phyloP scores from a whole-genome alignment of 202 grass and related monocot species.

The Dendrocalamus latiflorus region DNA sequence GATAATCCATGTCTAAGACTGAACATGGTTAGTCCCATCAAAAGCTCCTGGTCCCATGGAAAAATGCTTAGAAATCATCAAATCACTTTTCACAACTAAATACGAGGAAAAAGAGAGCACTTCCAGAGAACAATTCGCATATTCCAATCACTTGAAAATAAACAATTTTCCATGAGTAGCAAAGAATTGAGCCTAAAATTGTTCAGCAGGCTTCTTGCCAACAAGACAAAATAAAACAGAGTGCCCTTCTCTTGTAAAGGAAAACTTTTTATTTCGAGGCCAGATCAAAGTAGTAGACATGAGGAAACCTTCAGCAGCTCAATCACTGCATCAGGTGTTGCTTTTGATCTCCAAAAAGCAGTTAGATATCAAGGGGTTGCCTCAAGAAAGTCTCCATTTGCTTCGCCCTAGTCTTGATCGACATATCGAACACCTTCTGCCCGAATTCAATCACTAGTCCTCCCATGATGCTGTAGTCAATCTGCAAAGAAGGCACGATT shows the following conservation, averaged over 20 bases:
- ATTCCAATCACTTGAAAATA: not conserved
- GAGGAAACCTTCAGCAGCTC: slow-evolving; percentile 15
- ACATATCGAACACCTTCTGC: no score
- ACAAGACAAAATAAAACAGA: slow-evolving; percentile 34
- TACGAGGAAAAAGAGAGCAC: not conserved
- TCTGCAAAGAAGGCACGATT: no score
- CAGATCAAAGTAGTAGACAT: slow-evolving; percentile 37
- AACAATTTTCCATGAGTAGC: slow-evolving; percentile 18
- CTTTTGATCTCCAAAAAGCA: not conserved
- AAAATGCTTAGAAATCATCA: no score
- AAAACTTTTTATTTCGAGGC: slow-evolving; percentile 48
- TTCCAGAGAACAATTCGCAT: not conserved
- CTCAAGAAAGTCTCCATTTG: no score
- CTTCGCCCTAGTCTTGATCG: no score
- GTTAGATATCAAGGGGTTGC: no score
- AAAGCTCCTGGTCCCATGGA: no score
- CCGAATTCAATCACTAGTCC: no score
- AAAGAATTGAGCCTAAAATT: slow-evolving; percentile 38
- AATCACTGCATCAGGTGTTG: slow-evolving; percentile 3
- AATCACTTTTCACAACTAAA: no score
- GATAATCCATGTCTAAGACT: no score
- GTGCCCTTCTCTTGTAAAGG: slow-evolving; percentile 27
- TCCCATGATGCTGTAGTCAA: no score
- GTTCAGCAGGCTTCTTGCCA: slow-evolving; percentile 33
- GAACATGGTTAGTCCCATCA: no score